Evolutionary conservation across 306 rosid species (phyloP).

Genomic region (Corylus avellana): DNA sequence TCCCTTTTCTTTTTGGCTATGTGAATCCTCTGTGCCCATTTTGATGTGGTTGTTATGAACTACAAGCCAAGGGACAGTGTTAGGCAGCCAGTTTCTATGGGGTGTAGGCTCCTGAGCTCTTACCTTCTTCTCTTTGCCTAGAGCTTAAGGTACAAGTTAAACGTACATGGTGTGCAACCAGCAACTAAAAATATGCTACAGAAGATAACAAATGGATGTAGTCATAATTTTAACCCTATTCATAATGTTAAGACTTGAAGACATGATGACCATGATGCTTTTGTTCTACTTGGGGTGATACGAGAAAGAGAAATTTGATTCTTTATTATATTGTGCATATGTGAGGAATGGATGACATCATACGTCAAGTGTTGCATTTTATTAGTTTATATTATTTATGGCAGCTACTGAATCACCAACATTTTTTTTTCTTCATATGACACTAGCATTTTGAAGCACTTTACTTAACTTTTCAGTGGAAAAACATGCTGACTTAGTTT

Average conservation of each 20-base stretch:
- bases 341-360: neutral
- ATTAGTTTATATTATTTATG: neutral
- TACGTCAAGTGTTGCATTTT: neutral
- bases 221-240: no score
- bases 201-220: neutral
- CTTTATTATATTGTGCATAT: neutral
- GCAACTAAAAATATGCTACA: neutral
- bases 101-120: no score
- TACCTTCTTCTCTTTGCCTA: no score
- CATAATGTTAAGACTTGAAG: neutral
- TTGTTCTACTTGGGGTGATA: neutral
- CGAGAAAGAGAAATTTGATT: neutral
- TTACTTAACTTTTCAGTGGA: neutral
- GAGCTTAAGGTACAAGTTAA: neutral
- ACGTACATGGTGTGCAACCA: neutral
- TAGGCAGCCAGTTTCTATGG: no score
- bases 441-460: neutral
- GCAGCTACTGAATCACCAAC: neutral
- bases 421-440: neutral
- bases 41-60: neutral
- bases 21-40: neutral
- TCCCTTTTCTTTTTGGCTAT: neutral
- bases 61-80: no score
- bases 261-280: neutral
- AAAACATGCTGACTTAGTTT: slow-evolving; percentile 25